Conservation (phyloP, 2,329 filamentous ascomycete genomes). For the Botryotinia globosa region DNA sequence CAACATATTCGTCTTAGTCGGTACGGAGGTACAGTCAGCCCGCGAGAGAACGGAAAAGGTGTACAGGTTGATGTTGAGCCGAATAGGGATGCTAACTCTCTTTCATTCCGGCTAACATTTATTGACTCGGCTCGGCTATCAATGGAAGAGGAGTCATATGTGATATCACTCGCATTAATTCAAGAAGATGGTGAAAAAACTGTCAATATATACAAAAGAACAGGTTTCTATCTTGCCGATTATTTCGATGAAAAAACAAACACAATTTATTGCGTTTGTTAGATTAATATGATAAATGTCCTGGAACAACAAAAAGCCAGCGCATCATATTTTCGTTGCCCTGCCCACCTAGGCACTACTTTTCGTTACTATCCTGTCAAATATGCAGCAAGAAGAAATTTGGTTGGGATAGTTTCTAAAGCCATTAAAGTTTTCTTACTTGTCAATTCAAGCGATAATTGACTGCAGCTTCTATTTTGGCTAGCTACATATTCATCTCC, state of each 20-base stretch:
- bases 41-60: not conserved
- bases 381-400: not conserved
- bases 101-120: not conserved
- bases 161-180: not conserved
- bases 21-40: not conserved
- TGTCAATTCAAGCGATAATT: not conserved
- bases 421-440: not conserved
- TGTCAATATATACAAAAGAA: not conserved
- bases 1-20: not conserved
- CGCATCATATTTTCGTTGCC: not conserved
- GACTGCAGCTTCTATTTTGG: not conserved
- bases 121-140: not conserved
- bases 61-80: not conserved
- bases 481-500: not conserved
- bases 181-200: not conserved
- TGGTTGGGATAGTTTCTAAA: not conserved
- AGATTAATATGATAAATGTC: not conserved
- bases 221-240: not conserved
- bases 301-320: not conserved
- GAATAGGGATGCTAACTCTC: not conserved
- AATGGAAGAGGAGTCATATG: not conserved
- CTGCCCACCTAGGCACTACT: not conserved
- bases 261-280: not conserved
- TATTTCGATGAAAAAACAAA: not conserved
- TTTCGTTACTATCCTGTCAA: not conserved